These are phyloP conservation scores for Cokeromyces recurvatus DNA, from an alignment of 371 early-diverging fungal species.

Conservation along the genomic window DNA sequence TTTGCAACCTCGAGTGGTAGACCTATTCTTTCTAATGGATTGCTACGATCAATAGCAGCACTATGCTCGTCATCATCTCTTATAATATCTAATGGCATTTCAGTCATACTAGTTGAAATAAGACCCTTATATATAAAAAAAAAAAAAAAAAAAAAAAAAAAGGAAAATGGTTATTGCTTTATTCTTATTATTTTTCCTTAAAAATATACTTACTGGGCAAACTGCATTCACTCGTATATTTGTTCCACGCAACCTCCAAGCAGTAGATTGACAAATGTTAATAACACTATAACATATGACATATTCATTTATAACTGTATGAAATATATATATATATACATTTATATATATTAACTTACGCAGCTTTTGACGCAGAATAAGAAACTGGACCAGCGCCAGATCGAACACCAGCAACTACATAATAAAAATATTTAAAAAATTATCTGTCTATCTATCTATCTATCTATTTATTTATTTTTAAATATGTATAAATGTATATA, in stretches of 20 bases:
- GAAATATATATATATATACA: too few species aligned
- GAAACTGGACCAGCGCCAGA: conserved; percentile 37
- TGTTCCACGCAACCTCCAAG: conserved; percentile 38
- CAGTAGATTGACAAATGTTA: conserved; percentile 41
- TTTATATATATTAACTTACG: conserved; percentile 15
- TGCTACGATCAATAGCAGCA: conserved; percentile 41
- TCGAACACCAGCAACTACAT: conserved; percentile 38
- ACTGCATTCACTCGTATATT: conserved; percentile 52
- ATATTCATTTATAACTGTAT: not conserved
- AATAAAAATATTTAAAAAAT: too few species aligned
- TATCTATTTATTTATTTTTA: too few species aligned
- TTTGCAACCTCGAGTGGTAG: conserved; percentile 36
- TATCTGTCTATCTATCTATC: too few species aligned
- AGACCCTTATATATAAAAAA: conserved; percentile 31
- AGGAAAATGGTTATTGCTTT: not conserved
- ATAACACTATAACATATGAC: conserved; percentile 29
- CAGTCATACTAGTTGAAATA: conserved; percentile 57
- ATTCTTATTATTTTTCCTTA: not conserved
- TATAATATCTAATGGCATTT: conserved; percentile 35
- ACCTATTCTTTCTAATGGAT: conserved; percentile 38
- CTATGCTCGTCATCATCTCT: conserved; percentile 30
- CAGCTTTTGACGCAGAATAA: conserved; percentile 45
- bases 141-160: not conserved
- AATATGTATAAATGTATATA: not conserved
- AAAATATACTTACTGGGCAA: conserved; percentile 38